Conservation (phyloP, 768 basidiomycete genomes). For the Rhodotorula kratochvilovae region DNA sequence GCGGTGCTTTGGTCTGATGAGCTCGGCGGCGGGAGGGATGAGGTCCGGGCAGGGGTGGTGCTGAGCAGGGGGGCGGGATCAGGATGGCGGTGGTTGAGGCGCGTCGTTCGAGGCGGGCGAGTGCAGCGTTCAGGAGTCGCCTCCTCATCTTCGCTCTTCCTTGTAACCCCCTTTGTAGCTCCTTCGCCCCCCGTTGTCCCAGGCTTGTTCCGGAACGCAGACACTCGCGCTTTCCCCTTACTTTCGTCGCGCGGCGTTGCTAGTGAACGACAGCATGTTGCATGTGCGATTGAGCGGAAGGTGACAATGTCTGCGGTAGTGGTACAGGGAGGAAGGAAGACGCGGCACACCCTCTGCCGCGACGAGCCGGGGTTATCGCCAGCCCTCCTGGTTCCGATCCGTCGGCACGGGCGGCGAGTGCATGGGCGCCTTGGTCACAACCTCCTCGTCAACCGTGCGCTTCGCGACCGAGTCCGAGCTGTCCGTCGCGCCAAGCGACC, state of each 20-base stretch:
- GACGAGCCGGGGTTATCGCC: neutral
- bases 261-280: neutral
- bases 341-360: neutral
- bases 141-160: no score
- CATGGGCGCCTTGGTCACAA: no score
- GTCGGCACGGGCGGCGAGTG: neutral
- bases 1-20: conserved; percentile 7
- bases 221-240: neutral
- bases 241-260: no score
- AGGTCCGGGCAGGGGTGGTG: neutral
- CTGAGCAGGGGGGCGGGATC: neutral
- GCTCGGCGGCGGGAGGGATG: neutral
- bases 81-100: neutral
- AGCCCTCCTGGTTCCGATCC: neutral
- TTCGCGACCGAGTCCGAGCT: neutral
- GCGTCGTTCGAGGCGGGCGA: no score
- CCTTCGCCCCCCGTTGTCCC: neutral
- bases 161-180: neutral
- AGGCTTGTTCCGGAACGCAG: neutral
- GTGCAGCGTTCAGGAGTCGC: neutral
- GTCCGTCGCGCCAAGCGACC: neutral
- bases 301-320: neutral
- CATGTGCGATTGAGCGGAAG: neutral
- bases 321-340: neutral
- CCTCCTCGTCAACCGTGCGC: neutral